These are phyloP conservation scores for Rhodomyrtus psidioides DNA, from an alignment of 441 rosid genomes.

Conservation along the genomic window DNA sequence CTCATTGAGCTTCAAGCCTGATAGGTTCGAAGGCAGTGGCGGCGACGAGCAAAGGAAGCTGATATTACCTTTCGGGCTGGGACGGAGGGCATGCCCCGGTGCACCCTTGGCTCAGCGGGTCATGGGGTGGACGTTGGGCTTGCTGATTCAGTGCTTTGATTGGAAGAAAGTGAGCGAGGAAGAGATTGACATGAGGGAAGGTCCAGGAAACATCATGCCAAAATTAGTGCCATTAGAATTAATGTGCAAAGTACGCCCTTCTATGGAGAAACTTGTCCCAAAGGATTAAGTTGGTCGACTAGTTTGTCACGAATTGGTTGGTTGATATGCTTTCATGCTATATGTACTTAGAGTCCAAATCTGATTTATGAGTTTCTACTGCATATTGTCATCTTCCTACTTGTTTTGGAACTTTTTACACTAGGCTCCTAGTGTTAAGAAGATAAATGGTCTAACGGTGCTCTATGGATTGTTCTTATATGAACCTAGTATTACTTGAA, in stretches of 20 bases:
- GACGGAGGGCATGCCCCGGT: background rate
- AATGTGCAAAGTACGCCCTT: background rate
- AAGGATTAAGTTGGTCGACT: background rate
- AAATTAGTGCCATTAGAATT: background rate
- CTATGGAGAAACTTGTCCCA: background rate
- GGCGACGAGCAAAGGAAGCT: background rate
- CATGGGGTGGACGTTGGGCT: background rate
- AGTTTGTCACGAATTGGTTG: background rate
- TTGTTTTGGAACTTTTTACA: background rate
- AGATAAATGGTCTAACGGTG: background rate
- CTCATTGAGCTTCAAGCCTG: background rate
- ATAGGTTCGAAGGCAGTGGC: background rate
- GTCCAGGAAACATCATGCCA: background rate
- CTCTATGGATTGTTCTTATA: background rate
- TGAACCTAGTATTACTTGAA: background rate
- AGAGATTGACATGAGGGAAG: background rate
- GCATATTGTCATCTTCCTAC: background rate
- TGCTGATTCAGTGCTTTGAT: background rate
- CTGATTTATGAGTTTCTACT: background rate
- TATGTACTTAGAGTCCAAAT: background rate
- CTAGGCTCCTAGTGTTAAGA: background rate
- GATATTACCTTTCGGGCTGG: background rate
- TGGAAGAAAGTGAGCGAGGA: background rate
- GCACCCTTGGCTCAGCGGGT: background rate
- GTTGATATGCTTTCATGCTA: background rate